phyloP scores from a whole-genome alignment of 208 protist genomes.

The Balamuthia mandrillaris region DNA sequence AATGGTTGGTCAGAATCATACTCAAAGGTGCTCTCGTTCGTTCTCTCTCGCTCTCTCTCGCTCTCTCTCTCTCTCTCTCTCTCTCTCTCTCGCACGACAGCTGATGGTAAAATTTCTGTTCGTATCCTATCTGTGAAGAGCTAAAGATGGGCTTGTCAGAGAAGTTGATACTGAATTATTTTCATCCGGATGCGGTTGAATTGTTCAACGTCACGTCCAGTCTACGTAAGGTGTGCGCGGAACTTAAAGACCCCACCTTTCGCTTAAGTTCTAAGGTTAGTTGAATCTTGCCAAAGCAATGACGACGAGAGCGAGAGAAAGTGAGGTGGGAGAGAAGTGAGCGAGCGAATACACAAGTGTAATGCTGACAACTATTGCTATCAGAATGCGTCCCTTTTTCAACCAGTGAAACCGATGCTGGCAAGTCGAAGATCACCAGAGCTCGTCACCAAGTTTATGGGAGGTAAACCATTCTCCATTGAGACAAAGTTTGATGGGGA shows the following conservation, averaged over 20 bases:
- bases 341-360: too few relatives aligned
- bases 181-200: constrained; percentile 56
- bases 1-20: constrained; percentile 65
- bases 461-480: constrained; percentile 41
- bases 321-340: too few relatives aligned
- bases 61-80: too few relatives aligned
- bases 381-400: constrained; percentile 38
- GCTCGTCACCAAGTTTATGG: constrained; percentile 32
- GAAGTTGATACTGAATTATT: constrained; percentile 44
- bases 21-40: constrained; percentile 43
- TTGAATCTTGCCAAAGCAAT: background rate
- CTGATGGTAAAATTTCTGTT: background rate
- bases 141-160: constrained; percentile 59
- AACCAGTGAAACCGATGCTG: constrained; percentile 64
- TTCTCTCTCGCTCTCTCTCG: too few relatives aligned
- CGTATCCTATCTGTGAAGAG: background rate
- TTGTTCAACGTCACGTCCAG: constrained; percentile 50
- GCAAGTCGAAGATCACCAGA: constrained; percentile 43
- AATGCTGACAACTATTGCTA: background rate
- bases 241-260: constrained; percentile 36
- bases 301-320: background rate
- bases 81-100: too few relatives aligned
- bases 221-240: constrained; percentile 42
- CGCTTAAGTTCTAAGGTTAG: background rate
- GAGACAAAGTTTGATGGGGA: constrained; percentile 69